Conservation (phyloP, 441 rosid species). For the Biscutella auriculata region DNA sequence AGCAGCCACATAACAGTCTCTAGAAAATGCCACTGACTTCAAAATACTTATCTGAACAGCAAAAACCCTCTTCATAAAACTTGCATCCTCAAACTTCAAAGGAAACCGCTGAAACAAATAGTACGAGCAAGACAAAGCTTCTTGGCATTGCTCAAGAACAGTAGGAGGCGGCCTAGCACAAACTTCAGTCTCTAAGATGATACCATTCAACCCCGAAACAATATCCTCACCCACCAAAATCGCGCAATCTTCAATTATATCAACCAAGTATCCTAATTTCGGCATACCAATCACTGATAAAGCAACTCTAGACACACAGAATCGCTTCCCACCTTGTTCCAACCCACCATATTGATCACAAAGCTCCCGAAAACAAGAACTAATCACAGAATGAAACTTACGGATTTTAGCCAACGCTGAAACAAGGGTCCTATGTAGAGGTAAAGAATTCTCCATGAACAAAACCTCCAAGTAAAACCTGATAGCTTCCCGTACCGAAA, state of each 20-base stretch:
- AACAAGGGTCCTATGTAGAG: constrained; percentile 68
- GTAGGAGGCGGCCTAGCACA: constrained; percentile 77
- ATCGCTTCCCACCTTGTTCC: constrained; percentile 34
- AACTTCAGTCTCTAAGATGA: constrained; percentile 45
- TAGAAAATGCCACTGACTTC: constrained; percentile 54
- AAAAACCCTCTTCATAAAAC: constrained; percentile 44
- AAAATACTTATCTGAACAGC: constrained; percentile 49
- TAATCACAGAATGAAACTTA: constrained; percentile 36
- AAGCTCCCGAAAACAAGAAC: constrained; percentile 46
- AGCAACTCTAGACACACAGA: constrained; percentile 73
- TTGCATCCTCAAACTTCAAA: constrained; percentile 33
- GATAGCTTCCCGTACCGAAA: constrained; percentile 27
- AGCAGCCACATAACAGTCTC: constrained; percentile 92
- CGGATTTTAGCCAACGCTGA: constrained; percentile 54
- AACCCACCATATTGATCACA: constrained; percentile 48
- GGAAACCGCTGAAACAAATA: constrained; percentile 89
- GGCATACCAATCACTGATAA: constrained; percentile 87
- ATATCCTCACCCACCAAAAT: constrained; percentile 61
- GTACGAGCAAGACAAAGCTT: constrained; percentile 80
- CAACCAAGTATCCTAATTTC: constrained; percentile 66
- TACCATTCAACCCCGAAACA: constrained; percentile 56
- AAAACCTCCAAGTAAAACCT: constrained; percentile 53
- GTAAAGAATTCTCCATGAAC: constrained; percentile 73
- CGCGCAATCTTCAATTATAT: constrained; percentile 62
- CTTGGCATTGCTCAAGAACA: constrained; percentile 95